Evolutionary conservation across 2,329 filamentous ascomycete species (phyloP).

Genomic region (Pyrenophora teres): DNA sequence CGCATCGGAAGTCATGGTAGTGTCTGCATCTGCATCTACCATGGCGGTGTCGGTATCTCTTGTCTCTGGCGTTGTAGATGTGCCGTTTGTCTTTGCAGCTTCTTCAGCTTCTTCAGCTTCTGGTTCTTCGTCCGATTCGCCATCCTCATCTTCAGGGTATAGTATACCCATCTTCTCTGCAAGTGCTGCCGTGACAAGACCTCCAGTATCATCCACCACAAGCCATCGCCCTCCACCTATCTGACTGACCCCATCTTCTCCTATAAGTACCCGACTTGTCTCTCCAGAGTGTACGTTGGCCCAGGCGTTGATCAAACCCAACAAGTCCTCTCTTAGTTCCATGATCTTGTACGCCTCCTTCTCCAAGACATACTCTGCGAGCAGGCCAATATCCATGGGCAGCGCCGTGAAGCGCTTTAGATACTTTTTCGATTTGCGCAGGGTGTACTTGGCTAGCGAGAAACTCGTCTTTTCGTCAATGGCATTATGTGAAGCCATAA

Average conservation of each 20-base stretch:
- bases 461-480: constrained; percentile 94
- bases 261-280: constrained; percentile 36
- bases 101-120: neutral
- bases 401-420: constrained; percentile 83
- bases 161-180: constrained; percentile 89
- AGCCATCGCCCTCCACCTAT: constrained; percentile 70
- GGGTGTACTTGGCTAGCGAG: constrained; percentile 92
- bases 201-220: constrained; percentile 84
- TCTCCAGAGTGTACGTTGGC: constrained; percentile 81
- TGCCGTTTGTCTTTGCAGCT: constrained; percentile 5
- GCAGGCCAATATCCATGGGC: constrained; percentile 76
- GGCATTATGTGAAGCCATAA: constrained; percentile 85
- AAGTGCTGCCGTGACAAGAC: constrained; percentile 78
- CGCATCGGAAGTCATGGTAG: constrained; percentile 17
- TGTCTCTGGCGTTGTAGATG: neutral
- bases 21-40: constrained; percentile 18
- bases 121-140: constrained; percentile 38
- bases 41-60: constrained; percentile 4
- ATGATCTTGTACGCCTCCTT: constrained; percentile 80
- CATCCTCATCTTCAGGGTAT: constrained; percentile 53
- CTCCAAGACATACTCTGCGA: constrained; percentile 80
- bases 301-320: constrained; percentile 84
- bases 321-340: constrained; percentile 82
- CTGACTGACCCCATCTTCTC: constrained; percentile 41
- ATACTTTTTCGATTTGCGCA: constrained; percentile 93